Evolutionary conservation across 1,139 yeast species (phyloP), one percentile per base, ranked within the genome.

Genomic region (Yamadazyma taylorii): DNA sequence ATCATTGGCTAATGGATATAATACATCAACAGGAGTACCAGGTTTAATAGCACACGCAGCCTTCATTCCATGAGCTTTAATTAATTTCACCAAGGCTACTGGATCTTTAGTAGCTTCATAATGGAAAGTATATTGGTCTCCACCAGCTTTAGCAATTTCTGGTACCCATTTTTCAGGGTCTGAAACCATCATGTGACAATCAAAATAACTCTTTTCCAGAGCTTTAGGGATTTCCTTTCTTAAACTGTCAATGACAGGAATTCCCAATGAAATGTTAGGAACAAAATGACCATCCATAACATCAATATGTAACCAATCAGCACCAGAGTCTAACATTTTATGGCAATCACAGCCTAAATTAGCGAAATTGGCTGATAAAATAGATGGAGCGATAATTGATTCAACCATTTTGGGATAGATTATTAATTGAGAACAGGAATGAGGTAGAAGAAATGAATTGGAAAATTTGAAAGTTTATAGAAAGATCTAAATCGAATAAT

Each of bases 201-300:
- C 99, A 56, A 92, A 90, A 58, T 89, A 90, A n/a, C 85, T 81
- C 30, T 63, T 60, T 9, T 57, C 56, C 35, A 58, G 63, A 34
- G 72, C 67, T 43, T 67, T 59, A 35, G 97, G 97, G 37, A 90
- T 74, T 40, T 80, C 79, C 47, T 78, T 74, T 55, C 98, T 79
- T 53, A 92, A 75, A 30, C 90, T 81, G 42, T 79, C 69, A 41
- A 92, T 89, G 38, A 92, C 80, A 40, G 96, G 95, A 31, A 95
- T 88, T 12, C 98, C 98, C 57, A 92, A 73, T 5, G 97, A 82
- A 52, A 92, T 84, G 67, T 94, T 92, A 50, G 98, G 98, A 34
- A 94, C 98, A 62, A 92, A 92, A 64, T 92, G 92, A 38, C 98
- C 97, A 61, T 92, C 99, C 99, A 92, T 92, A 36, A 92, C 94